Base-by-base conservation (phyloP, 768 basidiomycete genomes). In the Ramaria sp. region DNA sequence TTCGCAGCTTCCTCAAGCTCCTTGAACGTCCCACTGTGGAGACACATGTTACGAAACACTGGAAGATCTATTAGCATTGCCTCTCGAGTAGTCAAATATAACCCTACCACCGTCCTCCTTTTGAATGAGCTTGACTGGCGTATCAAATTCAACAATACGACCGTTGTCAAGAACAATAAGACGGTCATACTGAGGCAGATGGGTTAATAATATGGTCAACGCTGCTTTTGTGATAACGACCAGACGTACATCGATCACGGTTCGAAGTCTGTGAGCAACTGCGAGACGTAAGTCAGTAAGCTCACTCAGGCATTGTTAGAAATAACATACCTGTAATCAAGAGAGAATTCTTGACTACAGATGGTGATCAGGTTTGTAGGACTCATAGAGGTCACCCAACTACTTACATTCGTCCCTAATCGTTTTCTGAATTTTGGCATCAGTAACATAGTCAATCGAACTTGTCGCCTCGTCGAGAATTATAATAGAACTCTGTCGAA, bases 221-320 rank as follows among this genome's bases (percentile, higher is more conserved):
- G 7, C 10, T 43, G 7, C 27, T 27, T 10, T 22, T 43, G 7
- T 20, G 5, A 37, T 48, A n/a, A 50, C 48, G 59, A 4, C 68
- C 50, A 6, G 17, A 46, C 55, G 46, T 48, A 57, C 55, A 33
- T 93, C 87, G 59, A 88, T 87, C 52, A 91, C 81, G 1, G 88
- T 89, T 55, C 79, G 75, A 57, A 90, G 69, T 41, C 88, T 77
- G 68, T 90, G 87, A 0, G 87, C 86, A 51, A 90, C 83, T 80
- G 53, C 53, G 63, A 42, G 64, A 59, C 57, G 46, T 13, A 31
- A 34, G 48, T 50, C 12, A 56, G 20, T 15, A 17, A 48, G 30
- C 31, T 12, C 11, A 33, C 2, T n/a, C 13, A 37, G 22, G 1
- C 6, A n/a, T 9, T 9, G 12, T 33, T 24, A 2, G 11, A 34